Evolutionary conservation across 1,284 basidiomycete genomes (phyloP).

Genomic region (Apiotrichum montevideense): DNA sequence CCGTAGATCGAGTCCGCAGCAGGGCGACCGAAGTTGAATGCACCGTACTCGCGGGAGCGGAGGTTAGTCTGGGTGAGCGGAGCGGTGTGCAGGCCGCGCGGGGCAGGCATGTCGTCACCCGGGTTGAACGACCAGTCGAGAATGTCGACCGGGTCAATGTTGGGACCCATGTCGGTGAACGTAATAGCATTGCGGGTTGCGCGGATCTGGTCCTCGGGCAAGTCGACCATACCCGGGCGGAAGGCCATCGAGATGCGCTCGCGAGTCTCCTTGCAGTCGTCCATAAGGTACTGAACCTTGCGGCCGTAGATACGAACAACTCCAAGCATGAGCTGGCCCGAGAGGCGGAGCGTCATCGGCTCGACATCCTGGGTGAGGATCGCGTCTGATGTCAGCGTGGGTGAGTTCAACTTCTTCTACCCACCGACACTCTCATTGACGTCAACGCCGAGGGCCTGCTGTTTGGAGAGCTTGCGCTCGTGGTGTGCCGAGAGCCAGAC

Average conservation of each 20-base stretch:
- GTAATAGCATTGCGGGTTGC: constrained; percentile 66
- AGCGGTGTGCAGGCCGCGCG: constrained; percentile 18
- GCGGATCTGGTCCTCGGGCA: constrained; percentile 86
- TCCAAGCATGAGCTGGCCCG: constrained; percentile 89
- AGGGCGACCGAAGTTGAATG: constrained; percentile 42
- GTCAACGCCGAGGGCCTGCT: constrained; percentile 86
- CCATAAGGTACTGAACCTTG: constrained; percentile 93
- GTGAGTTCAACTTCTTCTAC: constrained; percentile 34
- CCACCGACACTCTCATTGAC: constrained; percentile 86
- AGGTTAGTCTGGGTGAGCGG: constrained; percentile 24
- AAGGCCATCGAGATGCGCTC: constrained; percentile 95
- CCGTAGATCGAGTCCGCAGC: constrained; percentile 47
- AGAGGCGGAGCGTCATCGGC: constrained; percentile 83
- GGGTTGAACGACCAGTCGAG: constrained; percentile 36
- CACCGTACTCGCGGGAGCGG: constrained; percentile 37
- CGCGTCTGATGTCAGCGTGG: constrained; percentile 54
- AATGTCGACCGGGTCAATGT: constrained; percentile 28
- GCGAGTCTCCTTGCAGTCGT: constrained; percentile 95
- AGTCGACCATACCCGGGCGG: constrained; percentile 84
- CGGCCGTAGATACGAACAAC: constrained; percentile 96
- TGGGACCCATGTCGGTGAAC: constrained; percentile 24
- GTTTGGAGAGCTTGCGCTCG: constrained; percentile 95
- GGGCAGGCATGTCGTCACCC: constrained; percentile 3
- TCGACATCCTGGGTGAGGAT: constrained; percentile 74
- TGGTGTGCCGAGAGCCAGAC: constrained; percentile 99